phyloP scores from a whole-genome alignment of 208 protist genomes.

The Vickermania spadyakhi region DNA sequence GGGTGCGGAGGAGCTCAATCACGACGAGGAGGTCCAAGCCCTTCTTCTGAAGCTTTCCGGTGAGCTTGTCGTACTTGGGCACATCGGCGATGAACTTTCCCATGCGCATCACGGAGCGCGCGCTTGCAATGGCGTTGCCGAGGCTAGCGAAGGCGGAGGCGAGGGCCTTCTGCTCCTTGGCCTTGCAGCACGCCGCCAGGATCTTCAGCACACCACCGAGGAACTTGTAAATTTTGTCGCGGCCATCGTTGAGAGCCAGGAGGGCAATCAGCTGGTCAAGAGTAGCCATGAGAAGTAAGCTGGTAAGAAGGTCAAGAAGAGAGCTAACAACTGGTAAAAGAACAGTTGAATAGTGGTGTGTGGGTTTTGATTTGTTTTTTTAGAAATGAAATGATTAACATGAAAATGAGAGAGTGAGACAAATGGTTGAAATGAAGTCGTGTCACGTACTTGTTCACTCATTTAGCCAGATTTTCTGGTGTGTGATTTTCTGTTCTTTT shows the following conservation, averaged over 20 bases:
- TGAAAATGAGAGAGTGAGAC: neutral
- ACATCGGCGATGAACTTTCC: constrained; percentile 81
- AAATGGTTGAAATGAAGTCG: neutral
- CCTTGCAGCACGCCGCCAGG: constrained; percentile 28
- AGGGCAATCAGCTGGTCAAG: constrained; percentile 79
- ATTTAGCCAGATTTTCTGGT: constrained; percentile 1
- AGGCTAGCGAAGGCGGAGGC: constrained; percentile 44
- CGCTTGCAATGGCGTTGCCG: constrained; percentile 65
- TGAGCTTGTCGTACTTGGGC: constrained; percentile 66
- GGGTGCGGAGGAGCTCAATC: constrained; percentile 74
- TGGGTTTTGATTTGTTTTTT: no score
- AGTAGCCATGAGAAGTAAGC: constrained; percentile 38
- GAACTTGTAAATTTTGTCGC: constrained; percentile 91
- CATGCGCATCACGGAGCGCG: constrained; percentile 86
- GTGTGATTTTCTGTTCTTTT: no score
- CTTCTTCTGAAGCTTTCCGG: constrained; percentile 24
- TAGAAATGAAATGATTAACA: neutral
- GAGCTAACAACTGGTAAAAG: neutral
- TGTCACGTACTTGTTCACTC: neutral
- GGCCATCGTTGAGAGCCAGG: constrained; percentile 81
- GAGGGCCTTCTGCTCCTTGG: constrained; percentile 23
- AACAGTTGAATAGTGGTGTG: neutral
- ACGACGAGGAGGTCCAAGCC: constrained; percentile 49
- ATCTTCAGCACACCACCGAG: constrained; percentile 72
- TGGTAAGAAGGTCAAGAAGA: neutral